Conservation (phyloP, 2,329 filamentous ascomycete genomes). For the Stagonosporopsis rhizophila region DNA sequence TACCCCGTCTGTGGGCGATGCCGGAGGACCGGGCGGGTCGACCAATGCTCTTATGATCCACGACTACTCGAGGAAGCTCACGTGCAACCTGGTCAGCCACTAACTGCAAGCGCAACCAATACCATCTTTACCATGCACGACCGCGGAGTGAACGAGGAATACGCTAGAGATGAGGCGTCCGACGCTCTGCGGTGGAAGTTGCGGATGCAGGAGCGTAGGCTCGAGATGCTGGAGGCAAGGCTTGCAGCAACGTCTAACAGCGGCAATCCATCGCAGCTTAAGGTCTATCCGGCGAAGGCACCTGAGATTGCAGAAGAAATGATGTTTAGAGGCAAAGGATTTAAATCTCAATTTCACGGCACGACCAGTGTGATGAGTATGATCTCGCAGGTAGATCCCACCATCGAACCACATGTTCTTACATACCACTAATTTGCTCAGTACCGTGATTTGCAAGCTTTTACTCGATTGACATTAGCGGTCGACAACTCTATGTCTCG, state of each 20-base stretch:
- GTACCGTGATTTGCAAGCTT: constrained; percentile 47
- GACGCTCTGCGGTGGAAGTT: constrained; percentile 40
- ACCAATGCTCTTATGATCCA: constrained; percentile 52
- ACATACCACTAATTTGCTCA: constrained; percentile 12
- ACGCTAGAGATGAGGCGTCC: constrained; percentile 14
- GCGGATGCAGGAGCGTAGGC: constrained; percentile 39
- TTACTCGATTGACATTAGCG: constrained; percentile 42
- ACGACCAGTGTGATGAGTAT: constrained; percentile 50
- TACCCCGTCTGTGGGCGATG: constrained; percentile 56
- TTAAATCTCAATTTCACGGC: constrained; percentile 56
- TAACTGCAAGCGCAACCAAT: constrained; percentile 9
- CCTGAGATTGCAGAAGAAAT: constrained; percentile 44
- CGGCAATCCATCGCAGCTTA: constrained; percentile 25
- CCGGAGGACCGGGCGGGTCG: constrained; percentile 52
- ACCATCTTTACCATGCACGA: constrained; percentile 10
- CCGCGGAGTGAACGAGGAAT: constrained; percentile 2
- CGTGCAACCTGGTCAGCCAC: constrained; percentile 7
- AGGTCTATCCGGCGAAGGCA: constrained; percentile 24
- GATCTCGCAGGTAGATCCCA: constrained; percentile 39
- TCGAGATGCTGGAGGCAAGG: constrained; percentile 42
- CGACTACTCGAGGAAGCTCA: constrained; percentile 43
- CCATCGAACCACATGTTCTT: not conserved
- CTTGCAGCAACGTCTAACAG: constrained; percentile 32
- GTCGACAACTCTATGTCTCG: constrained; percentile 40
- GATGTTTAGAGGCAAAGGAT: constrained; percentile 53